phyloP scores from a whole-genome alignment of 2,329 filamentous ascomycete species.

The Fusarium sp. region DNA sequence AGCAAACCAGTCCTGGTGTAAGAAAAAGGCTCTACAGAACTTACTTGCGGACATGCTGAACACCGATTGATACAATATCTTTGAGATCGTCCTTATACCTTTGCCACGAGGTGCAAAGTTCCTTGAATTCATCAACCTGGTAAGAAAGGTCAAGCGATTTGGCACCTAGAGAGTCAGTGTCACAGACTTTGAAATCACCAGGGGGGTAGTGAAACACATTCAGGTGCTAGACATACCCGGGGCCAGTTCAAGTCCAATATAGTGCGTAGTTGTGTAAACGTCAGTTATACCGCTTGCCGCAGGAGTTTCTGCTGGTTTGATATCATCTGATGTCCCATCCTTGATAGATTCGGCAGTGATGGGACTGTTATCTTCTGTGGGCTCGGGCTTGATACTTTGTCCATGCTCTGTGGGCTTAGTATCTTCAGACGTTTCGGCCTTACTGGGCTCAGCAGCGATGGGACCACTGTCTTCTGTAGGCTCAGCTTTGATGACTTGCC shows the following conservation, averaged over 20 bases:
- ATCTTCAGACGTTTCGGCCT: slow-evolving; percentile 50
- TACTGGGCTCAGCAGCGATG: slow-evolving; percentile 26
- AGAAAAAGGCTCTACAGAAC: slow-evolving; percentile 50
- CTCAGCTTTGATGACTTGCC: slow-evolving; percentile 25
- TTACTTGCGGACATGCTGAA: slow-evolving; percentile 90
- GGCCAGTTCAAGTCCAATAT: slow-evolving; percentile 87
- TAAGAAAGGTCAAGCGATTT: slow-evolving; percentile 83
- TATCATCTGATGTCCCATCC: slow-evolving; percentile 23
- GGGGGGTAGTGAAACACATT: not conserved
- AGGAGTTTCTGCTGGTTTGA: slow-evolving; percentile 22
- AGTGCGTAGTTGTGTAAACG: slow-evolving; percentile 92
- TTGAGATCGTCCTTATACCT: slow-evolving; percentile 82
- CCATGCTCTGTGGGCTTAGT: slow-evolving; percentile 43
- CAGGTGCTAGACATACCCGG: slow-evolving; percentile 70
- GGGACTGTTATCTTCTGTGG: slow-evolving; percentile 51
- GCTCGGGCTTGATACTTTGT: slow-evolving; percentile 8
- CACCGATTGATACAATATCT: slow-evolving; percentile 71
- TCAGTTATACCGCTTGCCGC: slow-evolving; percentile 49
- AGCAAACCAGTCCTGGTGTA: slow-evolving; percentile 14
- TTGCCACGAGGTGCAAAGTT: slow-evolving; percentile 80
- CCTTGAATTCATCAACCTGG: slow-evolving; percentile 88
- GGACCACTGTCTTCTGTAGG: not conserved
- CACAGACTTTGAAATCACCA: not conserved
- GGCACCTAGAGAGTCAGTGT: slow-evolving; percentile 64
- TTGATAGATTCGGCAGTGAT: slow-evolving; percentile 33